Evolutionary conservation across 805 yeast species (phyloP).

Genomic region (Groenewaldozyma tartarivorans): DNA sequence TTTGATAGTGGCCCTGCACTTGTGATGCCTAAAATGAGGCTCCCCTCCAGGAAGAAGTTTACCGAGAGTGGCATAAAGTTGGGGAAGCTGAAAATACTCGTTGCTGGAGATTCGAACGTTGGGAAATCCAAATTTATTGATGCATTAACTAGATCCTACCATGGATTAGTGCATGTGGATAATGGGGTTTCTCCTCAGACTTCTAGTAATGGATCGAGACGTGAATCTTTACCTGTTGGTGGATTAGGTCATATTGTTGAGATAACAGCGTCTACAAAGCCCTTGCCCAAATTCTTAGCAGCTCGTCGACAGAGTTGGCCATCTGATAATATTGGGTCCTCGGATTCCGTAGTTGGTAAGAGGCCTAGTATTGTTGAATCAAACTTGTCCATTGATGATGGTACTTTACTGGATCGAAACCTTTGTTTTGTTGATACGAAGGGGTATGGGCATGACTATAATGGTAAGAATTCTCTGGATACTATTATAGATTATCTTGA

Average conservation of each 20-base stretch:
- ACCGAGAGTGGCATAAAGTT: slow-evolving; percentile 17
- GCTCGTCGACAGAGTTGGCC: slow-evolving; percentile 1
- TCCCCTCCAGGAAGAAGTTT: slow-evolving; percentile 18
- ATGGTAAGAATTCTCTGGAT: slow-evolving; percentile 13
- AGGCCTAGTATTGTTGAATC: slow-evolving; percentile 13
- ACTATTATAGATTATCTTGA: slow-evolving; percentile 17
- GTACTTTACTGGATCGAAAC: slow-evolving; percentile 15
- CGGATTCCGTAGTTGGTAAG: background rate
- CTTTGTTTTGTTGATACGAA: slow-evolving; percentile 18
- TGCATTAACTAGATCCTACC: slow-evolving; percentile 61
- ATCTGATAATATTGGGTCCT: background rate
- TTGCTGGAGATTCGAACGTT: slow-evolving; percentile 80
- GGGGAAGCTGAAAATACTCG: slow-evolving; percentile 34
- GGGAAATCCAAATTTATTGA: slow-evolving; percentile 81
- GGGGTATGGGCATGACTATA: slow-evolving; percentile 14
- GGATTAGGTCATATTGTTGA: no score
- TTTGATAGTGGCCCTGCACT: slow-evolving; percentile 10
- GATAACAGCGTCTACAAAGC: slow-evolving; percentile 19
- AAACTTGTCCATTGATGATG: slow-evolving; percentile 11
- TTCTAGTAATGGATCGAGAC: background rate
- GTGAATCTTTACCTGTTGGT: no score
- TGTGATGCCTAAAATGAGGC: slow-evolving; percentile 18
- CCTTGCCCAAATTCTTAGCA: slow-evolving; percentile 15
- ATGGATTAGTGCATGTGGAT: slow-evolving; percentile 20
- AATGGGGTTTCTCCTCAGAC: slow-evolving; percentile 6